Percentiles rank a stretch among this genome's conserved stretches.
phyloP scores from a whole-genome alignment of 106 monocot genomes.

The Ottelia alismoides region DNA sequence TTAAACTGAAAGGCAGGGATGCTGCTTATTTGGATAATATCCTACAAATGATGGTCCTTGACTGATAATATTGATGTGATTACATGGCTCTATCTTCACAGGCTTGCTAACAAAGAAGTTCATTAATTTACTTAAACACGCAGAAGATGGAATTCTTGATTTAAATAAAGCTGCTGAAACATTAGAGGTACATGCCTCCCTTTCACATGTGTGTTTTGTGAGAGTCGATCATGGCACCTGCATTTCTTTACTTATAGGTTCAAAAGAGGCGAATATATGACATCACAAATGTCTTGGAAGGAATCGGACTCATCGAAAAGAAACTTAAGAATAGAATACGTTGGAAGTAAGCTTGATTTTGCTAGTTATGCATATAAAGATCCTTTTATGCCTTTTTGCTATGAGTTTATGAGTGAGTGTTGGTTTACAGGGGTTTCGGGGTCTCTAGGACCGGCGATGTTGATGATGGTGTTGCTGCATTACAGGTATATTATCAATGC shows the following conservation, averaged over 20 bases:
- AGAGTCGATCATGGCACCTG: background rate
- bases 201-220: background rate
- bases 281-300: conserved; percentile 93
- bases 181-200: conserved; percentile 39
- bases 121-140: conserved; percentile 65
- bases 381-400: no score
- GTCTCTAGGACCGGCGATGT: conserved; percentile 35
- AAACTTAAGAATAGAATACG: conserved; percentile 71
- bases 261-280: conserved; percentile 94
- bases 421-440: conserved; percentile 59
- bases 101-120: conserved; percentile 84
- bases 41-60: no score
- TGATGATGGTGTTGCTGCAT: conserved; percentile 34
- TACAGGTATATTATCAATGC: no score
- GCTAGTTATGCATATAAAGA: no score
- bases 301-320: conserved; percentile 91
- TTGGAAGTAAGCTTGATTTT: conserved; percentile 89
- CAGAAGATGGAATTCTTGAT: conserved; percentile 86
- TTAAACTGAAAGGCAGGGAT: no score
- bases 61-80: no score
- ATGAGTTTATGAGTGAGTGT: no score
- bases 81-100: conserved; percentile 17
- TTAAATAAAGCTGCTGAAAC: conserved; percentile 89
- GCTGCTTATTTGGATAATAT: no score
- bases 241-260: conserved; percentile 33